These are phyloP conservation scores for Neurospora discreta DNA, from an alignment of 495 filamentous ascomycete species.

Conservation along the genomic window DNA sequence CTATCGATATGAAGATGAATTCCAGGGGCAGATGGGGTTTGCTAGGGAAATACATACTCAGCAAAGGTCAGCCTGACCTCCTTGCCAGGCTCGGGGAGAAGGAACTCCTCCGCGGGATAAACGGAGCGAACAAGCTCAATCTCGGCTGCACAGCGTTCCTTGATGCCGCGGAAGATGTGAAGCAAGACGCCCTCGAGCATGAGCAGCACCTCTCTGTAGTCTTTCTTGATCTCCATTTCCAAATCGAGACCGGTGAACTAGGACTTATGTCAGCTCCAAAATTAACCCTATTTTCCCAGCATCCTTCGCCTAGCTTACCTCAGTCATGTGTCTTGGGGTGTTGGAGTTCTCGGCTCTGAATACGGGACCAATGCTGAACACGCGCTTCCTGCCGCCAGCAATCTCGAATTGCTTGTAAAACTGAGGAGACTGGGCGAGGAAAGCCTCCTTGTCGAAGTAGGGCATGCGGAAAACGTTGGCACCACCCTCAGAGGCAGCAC, in stretches of 20 bases:
- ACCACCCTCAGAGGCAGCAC: conserved; percentile 85
- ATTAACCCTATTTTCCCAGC: not conserved
- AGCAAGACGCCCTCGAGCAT: conserved; percentile 79
- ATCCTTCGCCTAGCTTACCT: conserved; percentile 26
- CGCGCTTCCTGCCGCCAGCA: conserved; percentile 78
- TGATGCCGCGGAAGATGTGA: conserved; percentile 72
- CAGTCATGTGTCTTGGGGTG: conserved; percentile 91
- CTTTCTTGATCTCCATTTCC: conserved; percentile 84
- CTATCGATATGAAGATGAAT: not conserved
- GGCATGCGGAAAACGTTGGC: conserved; percentile 85
- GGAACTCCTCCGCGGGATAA: conserved; percentile 46
- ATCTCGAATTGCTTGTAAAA: conserved; percentile 97
- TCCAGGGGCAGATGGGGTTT: not conserved
- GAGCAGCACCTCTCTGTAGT: conserved; percentile 78
- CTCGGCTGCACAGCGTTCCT: conserved; percentile 55
- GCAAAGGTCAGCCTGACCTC: conserved; percentile 66
- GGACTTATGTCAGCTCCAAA: not conserved
- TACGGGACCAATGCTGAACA: conserved; percentile 83
- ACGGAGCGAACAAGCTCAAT: conserved; percentile 57
- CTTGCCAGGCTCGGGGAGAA: conserved; percentile 51
- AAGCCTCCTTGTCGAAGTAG: conserved; percentile 82
- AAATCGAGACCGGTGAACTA: conserved; percentile 88
- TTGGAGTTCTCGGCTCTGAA: conserved; percentile 97
- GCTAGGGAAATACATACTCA: conserved; percentile 30
- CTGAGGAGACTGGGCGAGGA: conserved; percentile 66